Base-by-base conservation (phyloP, 2,329 filamentous ascomycete genomes). In the Colletotrichum limetticola region DNA sequence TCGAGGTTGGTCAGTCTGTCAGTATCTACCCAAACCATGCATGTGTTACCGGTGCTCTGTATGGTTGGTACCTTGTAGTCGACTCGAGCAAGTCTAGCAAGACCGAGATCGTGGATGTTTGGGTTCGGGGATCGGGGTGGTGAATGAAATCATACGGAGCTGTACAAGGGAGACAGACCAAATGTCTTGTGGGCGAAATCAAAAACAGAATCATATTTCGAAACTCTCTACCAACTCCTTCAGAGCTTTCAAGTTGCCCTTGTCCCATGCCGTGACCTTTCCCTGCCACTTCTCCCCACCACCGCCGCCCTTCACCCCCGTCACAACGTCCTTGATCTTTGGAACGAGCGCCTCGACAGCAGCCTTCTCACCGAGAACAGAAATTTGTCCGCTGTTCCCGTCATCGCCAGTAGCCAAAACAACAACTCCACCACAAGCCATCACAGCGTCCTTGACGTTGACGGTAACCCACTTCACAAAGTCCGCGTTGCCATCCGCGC, bases 1-100 rank as follows among this genome's bases (percentile, higher is more conserved):
- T 92, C 37, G 75, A 81, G 42, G 19, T 53, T 9, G 65, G 80
- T 0, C 76, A 81, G 5, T 75, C 53, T 1, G 74, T 81, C 1
- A 79, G 86, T 68, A 81, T 92, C 0, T 91, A 88, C 81, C 90
- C 91, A 0, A 92, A 92, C 71, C 91, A 93, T 80, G 89, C 91
- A 4, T 93, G 91, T 76, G 87, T 92, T 53, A 87, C 90, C 0
- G 88, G 89, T 0, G 88, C 88, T 0, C 83, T 87, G 62, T 91
- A 90, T 78, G 89, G 86, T 0, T 92, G 88, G 87, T 92, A 92
- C 80, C 80, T 91, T 6, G 82, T 81, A 0, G 77, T 80, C 7
- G 92, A 74, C 83, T 92, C 28, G 0, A 68, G 73, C 1, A 55
- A n/a, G 7, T 35, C 72, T 8, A 86, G 91, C 76, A 86, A 85